Percentiles rank a stretch among this genome's conserved stretches.
Evolutionary conservation across 768 basidiomycete genomes (phyloP).

Genomic region (Tremella mesenterica): DNA sequence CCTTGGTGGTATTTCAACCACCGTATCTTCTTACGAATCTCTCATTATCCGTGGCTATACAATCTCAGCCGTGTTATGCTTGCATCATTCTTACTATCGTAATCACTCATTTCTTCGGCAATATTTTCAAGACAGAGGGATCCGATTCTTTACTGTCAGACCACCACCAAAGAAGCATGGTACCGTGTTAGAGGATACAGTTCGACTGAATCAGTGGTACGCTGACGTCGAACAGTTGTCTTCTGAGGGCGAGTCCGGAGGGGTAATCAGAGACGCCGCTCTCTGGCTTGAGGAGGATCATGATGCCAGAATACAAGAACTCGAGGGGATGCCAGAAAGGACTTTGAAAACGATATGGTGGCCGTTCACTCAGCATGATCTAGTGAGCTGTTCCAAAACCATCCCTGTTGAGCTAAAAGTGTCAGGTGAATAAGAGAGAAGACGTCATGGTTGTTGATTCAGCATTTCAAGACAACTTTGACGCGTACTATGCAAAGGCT

Average conservation of each 20-base stretch:
- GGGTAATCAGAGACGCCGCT: conserved; percentile 46
- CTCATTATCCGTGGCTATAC: conserved; percentile 81
- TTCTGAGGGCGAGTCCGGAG: conserved; percentile 47
- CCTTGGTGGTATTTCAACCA: conserved; percentile 88
- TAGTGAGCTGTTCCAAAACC: conserved; percentile 21
- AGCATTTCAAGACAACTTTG: conserved; percentile 78
- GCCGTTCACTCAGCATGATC: conserved; percentile 85
- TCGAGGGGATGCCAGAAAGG: conserved; percentile 68
- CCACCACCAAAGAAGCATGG: conserved; percentile 40
- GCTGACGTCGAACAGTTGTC: conserved; percentile 27
- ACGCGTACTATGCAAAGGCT: conserved; percentile 50
- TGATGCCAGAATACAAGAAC: conserved; percentile 56
- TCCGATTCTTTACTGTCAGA: conserved; percentile 41
- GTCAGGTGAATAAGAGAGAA: conserved; percentile 54
- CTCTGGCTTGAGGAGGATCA: conserved; percentile 60
- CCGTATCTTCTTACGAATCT: conserved; percentile 87
- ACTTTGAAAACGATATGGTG: conserved; percentile 81
- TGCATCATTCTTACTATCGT: conserved; percentile 75
- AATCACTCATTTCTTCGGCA: conserved; percentile 72
- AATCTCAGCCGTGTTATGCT: conserved; percentile 72
- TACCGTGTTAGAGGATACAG: conserved; percentile 48
- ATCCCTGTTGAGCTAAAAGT: not conserved
- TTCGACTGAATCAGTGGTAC: conserved; percentile 66
- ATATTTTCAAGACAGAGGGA: conserved; percentile 66
- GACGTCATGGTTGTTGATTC: conserved; percentile 89